These are phyloP conservation scores for Cyclotella sp. DNA, from an alignment of 108 stramenopile species.

Conservation along the genomic window DNA sequence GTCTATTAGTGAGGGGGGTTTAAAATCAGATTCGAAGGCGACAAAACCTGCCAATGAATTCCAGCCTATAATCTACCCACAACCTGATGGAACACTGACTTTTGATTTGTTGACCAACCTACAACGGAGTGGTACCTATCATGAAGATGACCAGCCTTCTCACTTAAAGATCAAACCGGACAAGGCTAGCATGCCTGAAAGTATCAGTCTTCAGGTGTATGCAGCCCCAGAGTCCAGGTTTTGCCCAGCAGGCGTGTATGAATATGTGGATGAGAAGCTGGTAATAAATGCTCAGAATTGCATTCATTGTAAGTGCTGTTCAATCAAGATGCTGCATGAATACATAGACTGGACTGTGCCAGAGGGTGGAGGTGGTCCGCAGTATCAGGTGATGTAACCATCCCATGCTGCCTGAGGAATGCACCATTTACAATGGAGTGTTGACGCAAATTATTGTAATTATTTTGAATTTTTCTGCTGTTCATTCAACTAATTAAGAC, in stretches of 20 bases:
- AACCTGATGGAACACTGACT: slow-evolving; percentile 93
- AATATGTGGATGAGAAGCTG: slow-evolving; percentile 75
- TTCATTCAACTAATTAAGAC: no score
- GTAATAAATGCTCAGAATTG: slow-evolving; percentile 99
- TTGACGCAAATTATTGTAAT: no score
- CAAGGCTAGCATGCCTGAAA: slow-evolving; percentile 61
- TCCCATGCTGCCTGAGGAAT: no score
- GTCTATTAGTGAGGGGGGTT: slow-evolving; percentile 30
- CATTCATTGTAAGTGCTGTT: slow-evolving; percentile 99
- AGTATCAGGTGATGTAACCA: slow-evolving; percentile 87
- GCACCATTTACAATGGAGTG: no score
- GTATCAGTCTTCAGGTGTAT: slow-evolving; percentile 82
- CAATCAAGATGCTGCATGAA: slow-evolving; percentile 98
- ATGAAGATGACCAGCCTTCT: slow-evolving; percentile 98
- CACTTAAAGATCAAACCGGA: slow-evolving; percentile 95
- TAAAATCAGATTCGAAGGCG: slow-evolving; percentile 65
- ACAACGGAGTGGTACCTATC: slow-evolving; percentile 93
- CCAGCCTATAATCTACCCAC: slow-evolving; percentile 87
- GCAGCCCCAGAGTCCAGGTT: slow-evolving; percentile 97
- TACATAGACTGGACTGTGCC: slow-evolving; percentile 99
- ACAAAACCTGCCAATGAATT: slow-evolving; percentile 73
- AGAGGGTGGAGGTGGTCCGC: slow-evolving; percentile 98
- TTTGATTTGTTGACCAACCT: slow-evolving; percentile 98
- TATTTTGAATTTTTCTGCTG: no score
- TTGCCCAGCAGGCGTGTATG: slow-evolving; percentile 90